Evolutionary conservation across 2,329 filamentous ascomycete species (phyloP).

Genomic region (Phoma sp.): DNA sequence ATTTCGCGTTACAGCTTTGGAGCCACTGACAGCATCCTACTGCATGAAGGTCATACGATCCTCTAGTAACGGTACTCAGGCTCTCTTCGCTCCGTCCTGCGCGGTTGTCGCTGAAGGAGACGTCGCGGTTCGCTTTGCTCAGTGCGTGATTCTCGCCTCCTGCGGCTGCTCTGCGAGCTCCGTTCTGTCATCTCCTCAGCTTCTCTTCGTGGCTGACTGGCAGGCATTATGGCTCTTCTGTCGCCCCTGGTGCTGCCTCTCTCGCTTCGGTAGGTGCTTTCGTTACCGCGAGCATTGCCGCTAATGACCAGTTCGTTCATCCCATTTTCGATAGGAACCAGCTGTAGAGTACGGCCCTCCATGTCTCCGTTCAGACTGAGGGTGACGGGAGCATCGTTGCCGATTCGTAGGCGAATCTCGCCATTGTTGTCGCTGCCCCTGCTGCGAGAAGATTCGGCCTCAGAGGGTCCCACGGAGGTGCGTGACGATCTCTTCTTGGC

Average conservation of each 20-base stretch:
- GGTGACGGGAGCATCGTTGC: constrained; percentile 40
- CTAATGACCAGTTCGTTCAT: constrained; percentile 48
- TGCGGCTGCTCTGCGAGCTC: constrained; percentile 36
- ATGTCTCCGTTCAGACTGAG: constrained; percentile 47
- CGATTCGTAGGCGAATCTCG: constrained; percentile 46
- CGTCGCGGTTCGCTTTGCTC: constrained; percentile 30
- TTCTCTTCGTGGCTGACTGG: constrained; percentile 32
- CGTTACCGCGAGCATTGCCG: constrained; percentile 29
- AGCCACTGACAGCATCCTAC: background rate
- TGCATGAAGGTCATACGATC: background rate
- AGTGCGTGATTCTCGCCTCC: constrained; percentile 30
- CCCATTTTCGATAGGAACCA: constrained; percentile 41
- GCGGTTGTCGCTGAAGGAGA: constrained; percentile 24
- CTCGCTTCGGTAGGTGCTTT: constrained; percentile 37
- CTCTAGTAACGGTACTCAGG: constrained; percentile 24
- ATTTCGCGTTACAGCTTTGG: background rate
- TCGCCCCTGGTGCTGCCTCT: constrained; percentile 31
- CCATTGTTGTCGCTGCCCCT: constrained; percentile 39
- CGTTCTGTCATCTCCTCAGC: constrained; percentile 38
- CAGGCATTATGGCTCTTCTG: constrained; percentile 25
- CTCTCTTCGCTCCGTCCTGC: constrained; percentile 17
- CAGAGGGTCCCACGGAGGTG: constrained; percentile 35
- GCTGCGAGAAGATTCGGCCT: constrained; percentile 37
- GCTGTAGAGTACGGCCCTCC: constrained; percentile 45
- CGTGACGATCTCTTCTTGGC: constrained; percentile 37